These are phyloP conservation scores for Moesziomyces sp. DNA, from an alignment of 1,284 basidiomycete genomes.

Conservation along the genomic window DNA sequence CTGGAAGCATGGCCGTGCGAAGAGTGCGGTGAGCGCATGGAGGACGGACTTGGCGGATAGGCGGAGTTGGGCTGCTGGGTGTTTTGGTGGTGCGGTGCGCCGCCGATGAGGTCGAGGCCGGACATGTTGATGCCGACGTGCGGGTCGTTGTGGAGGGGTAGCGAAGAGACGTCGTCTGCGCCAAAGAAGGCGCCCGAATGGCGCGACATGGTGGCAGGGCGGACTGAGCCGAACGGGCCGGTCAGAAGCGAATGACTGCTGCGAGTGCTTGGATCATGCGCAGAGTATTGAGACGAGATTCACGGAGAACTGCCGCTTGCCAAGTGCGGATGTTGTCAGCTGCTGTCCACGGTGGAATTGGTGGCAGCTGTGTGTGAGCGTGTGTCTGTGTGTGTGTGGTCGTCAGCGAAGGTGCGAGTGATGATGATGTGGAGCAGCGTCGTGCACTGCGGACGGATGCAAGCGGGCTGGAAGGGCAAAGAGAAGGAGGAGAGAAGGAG, in stretches of 20 bases:
- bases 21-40: slow-evolving; percentile 38
- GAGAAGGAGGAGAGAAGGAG: too few relatives aligned
- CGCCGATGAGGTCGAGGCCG: slow-evolving; percentile 22
- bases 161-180: slow-evolving; percentile 31
- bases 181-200: slow-evolving; percentile 46
- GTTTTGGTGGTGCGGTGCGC: slow-evolving; percentile 13
- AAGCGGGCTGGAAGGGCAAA: too few relatives aligned
- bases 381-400: too few relatives aligned
- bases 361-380: too few relatives aligned
- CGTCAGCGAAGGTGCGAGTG: too few relatives aligned
- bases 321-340: too few relatives aligned
- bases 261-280: neutral
- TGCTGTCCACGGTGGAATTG: too few relatives aligned
- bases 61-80: slow-evolving; percentile 1
- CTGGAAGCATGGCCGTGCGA: slow-evolving; percentile 32
- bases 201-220: slow-evolving; percentile 27
- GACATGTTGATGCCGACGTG: slow-evolving; percentile 56
- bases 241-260: neutral
- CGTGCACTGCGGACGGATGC: too few relatives aligned
- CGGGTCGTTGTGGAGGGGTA: slow-evolving; percentile 43
- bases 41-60: slow-evolving; percentile 40
- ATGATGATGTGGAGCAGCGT: too few relatives aligned
- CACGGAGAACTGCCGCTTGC: too few relatives aligned
- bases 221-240: neutral
- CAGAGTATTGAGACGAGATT: neutral